Base-by-base conservation (phyloP, 2,329 filamentous ascomycete genomes). In the Anthostomella pinea region DNA sequence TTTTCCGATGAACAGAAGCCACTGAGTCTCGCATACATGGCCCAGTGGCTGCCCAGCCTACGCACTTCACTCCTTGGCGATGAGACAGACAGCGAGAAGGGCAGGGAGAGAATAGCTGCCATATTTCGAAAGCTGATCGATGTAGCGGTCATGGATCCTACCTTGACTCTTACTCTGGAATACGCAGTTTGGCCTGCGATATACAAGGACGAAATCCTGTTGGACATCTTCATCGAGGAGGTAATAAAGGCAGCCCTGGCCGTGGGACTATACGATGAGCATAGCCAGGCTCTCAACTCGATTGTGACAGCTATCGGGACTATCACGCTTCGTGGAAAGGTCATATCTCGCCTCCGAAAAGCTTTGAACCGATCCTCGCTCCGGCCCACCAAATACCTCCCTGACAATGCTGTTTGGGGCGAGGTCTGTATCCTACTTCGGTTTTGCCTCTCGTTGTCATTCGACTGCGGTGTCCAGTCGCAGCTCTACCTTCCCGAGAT, bases 401-500 rank as follows among this genome's bases (percentile, higher is more conserved):
- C 79, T 7, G 81, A 85, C 41, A 85, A 85, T 47, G 69, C 73
- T 2, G 79, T 83, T 7, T 85, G 81, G 81, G 63, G 70, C n/a
- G 81, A 85, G 58, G 78, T 85, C 18, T 83, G 80, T 53, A 70
- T 84, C 29, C 64, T 85, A 20, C 65, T 85, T 31, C 77, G 80
- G 29, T 81, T 85, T 45, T 83, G 79, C 43, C 64, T 84, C 10
- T 75, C 79, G 2, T 65, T 83, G 33, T 85, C 81, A 2, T 85
- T 85, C 46, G 77, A 84, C 56, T 81, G 75, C 45, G 77, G 79
- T 15, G 72, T 81, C 10, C 81, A 85, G 57, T 73, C 80, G 4
- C 81, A 85, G 56, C 66, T 84, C 28, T 85, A 79, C 48, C 63
- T 85, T 5, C 81, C 81, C 0, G 81, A 85, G 54, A 69, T 85